Base-by-base conservation (phyloP, 306 rosid species). In the Pyrus betulifolia region DNA sequence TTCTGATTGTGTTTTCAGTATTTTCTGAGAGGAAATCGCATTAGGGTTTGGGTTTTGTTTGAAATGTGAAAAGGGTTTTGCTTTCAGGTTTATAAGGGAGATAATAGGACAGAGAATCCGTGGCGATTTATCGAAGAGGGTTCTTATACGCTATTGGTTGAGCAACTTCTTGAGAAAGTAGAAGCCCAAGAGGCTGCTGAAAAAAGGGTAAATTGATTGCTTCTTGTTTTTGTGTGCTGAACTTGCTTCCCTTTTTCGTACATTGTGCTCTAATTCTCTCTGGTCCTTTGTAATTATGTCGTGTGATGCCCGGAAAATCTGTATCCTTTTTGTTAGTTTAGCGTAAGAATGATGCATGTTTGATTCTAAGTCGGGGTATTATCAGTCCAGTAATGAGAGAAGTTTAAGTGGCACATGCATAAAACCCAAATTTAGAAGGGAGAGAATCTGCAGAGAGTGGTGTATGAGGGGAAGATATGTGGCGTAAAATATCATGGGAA, bases 101-200 rank as follows among this genome's bases (percentile, higher is more conserved):
- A 78, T 0, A 80, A 68, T 0, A 51, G 55, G 55, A 49, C 54
- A 15, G 18, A 14, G 55, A 15, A 51, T 51, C 21, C 21, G 0
- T 91, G 93, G 93, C 60, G 60, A 14, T 91, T 89, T 63, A 70
- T 91, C 13, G 93, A 91, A 78, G 89, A 80, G 0, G 71, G 58
- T 3, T 69, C 84, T 67, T 91, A 89, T 80, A 60, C 57, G 23
- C 81, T 82, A 18, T 87, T 89, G 4, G 75, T 89, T 14, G 86
- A 91, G 0, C 25, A 81, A 6, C 73, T 91, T 14, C 87, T 89
- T 17, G 84, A 79, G 13, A 80, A 80, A 22, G 81, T 54, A 65
- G 38, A 38, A 13, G 81, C 46, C 60, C 58, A 40, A 10, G 23
- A 44, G 13, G 77, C 40, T 33, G 49, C 70, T 21, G 46, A 46